These are phyloP conservation scores for Magnolia changhungtana DNA, from an alignment of 164 flowering plant species.

Conservation along the genomic window DNA sequence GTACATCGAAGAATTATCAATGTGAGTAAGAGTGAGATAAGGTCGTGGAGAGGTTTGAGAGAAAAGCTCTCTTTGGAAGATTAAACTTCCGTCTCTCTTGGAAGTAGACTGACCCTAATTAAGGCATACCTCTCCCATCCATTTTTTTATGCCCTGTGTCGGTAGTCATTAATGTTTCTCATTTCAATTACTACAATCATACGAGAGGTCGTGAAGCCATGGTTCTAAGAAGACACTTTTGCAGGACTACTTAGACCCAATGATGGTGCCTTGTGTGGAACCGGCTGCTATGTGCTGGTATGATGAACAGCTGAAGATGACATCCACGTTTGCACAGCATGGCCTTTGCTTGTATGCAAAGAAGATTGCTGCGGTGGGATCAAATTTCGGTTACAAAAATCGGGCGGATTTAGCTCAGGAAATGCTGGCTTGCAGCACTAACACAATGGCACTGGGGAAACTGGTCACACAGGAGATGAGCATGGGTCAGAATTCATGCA, in stretches of 20 bases:
- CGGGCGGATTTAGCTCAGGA: constrained; percentile 46
- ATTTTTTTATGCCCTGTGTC: too few species aligned
- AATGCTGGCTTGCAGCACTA: constrained; percentile 48
- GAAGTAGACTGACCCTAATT: too few species aligned
- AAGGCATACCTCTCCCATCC: too few species aligned
- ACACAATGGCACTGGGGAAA: constrained; percentile 44
- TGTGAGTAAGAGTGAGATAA: too few species aligned
- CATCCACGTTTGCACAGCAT: constrained; percentile 62
- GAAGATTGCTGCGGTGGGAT: constrained; percentile 32
- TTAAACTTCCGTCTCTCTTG: too few species aligned
- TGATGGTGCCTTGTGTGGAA: constrained; percentile 35
- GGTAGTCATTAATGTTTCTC: too few species aligned
- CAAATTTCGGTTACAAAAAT: constrained; percentile 22
- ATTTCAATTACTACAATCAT: too few species aligned
- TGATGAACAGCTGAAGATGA: constrained; percentile 57
- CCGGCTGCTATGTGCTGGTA: constrained; percentile 34
- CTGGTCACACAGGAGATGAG: constrained; percentile 26
- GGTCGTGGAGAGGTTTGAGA: too few species aligned
- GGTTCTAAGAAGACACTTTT: constrained; percentile 12
- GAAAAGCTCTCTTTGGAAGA: too few species aligned
- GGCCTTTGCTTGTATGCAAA: constrained; percentile 68
- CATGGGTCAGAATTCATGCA: constrained; percentile 13
- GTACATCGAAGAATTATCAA: too few species aligned
- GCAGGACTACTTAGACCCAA: constrained; percentile 46
- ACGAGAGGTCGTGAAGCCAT: too few species aligned